Conservation (phyloP, 2,329 filamentous ascomycete species). For the Pseudogymnoascus sp. region DNA sequence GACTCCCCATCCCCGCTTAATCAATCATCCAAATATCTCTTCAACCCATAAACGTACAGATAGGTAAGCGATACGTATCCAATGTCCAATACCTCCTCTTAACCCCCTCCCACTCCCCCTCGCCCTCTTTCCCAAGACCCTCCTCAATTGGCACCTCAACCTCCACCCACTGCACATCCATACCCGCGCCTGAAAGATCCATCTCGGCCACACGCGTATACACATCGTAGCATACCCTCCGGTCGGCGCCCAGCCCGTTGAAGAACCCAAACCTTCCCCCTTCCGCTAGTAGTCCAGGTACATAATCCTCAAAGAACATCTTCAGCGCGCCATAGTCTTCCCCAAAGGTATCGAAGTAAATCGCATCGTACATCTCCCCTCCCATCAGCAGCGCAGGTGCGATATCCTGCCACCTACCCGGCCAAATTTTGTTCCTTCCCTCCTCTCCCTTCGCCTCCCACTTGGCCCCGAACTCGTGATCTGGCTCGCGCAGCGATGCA, state of each 20-base stretch:
- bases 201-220: constrained; percentile 89
- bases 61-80: constrained; percentile 65
- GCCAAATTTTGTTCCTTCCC: constrained; percentile 62
- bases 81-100: constrained; percentile 85
- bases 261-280: constrained; percentile 77
- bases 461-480: constrained; percentile 39
- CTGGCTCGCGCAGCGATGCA: constrained; percentile 42
- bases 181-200: constrained; percentile 78
- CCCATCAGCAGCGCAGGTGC: constrained; percentile 59
- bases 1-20: not conserved
- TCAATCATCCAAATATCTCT: not conserved
- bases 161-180: constrained; percentile 82
- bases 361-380: constrained; percentile 69
- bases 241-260: constrained; percentile 85
- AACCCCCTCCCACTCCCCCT: constrained; percentile 81
- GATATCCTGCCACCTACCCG: constrained; percentile 75
- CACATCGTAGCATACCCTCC: constrained; percentile 90
- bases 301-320: constrained; percentile 79
- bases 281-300: constrained; percentile 68
- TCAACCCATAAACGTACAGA: constrained; percentile 57
- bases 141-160: constrained; percentile 61
- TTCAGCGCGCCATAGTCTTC: constrained; percentile 84
- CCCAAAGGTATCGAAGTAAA: constrained; percentile 97
- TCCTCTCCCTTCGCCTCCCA: constrained; percentile 50
- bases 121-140: constrained; percentile 54